Evolutionary conservation across 202 grass and related monocot genomes (phyloP), one percentile per base, ranked within the genome.

Genomic region (Saccharum hybrid): DNA sequence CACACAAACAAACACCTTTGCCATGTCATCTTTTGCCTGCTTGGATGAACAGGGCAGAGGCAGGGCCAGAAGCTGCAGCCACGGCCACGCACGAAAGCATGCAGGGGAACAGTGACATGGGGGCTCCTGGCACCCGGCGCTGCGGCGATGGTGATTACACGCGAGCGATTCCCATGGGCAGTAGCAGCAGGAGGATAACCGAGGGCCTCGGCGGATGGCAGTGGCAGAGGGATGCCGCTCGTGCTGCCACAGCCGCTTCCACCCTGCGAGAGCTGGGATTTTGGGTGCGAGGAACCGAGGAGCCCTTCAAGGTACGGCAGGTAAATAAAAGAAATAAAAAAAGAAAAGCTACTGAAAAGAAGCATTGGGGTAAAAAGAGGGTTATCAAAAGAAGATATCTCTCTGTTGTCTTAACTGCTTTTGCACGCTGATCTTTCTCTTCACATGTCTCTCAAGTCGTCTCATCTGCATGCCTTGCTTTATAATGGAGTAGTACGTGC

Each of bases 141-240:
- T 79, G 86, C 81, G 81, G 90, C 78, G 93, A 94, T 93, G 93
- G 92, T 93, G 87, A 91, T 94, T 90, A 84, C 87, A 88, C 81
- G 88, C 85, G 81, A 87, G 71, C 73, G 31, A 75, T 79, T 77
- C 61, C 76, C 79, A 81, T 78, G 83, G 76, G 78, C 63, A 82
- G 28, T 28, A 28, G 68, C 51, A 56, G 51, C 18, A 56, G 51
- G 18, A 88, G 74, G 78, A 88, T 86, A 79, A 86, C 81, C 79
- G 84, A 88, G 66, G 81, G 85, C 52, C 80, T 86, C 82, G 38
- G 79, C 82, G 40, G 79, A 34, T 84, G 80, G 88, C 88, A 86
- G 59, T 81, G 83, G 86, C 91, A 88, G 59, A 87, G 74, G 69
- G 45, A 82, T 71, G 74, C 63, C 61, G 61, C 56, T 60, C 56